Conservation (phyloP, 331 rosid genomes). For the Dryas integrifolia region DNA sequence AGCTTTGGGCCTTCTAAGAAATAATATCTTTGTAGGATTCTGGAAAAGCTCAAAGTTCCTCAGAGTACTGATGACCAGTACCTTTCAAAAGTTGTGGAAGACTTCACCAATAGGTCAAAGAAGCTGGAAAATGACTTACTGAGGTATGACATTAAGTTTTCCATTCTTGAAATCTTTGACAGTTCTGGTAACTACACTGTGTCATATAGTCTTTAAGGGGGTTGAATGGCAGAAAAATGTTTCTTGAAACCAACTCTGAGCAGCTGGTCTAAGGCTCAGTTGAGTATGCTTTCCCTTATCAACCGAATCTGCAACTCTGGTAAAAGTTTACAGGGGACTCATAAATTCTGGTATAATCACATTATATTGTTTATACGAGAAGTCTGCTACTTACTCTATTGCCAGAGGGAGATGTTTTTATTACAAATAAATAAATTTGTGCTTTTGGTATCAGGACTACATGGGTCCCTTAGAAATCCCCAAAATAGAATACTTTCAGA, state of each 20-base stretch:
- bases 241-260: background rate
- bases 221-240: background rate
- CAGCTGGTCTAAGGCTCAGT: background rate
- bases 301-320: background rate
- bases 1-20: background rate
- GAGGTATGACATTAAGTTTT: constrained; percentile 30
- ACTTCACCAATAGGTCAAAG: constrained; percentile 29
- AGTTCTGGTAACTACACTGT: background rate
- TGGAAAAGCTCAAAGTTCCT: constrained; percentile 30
- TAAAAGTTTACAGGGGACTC: constrained; percentile 7
- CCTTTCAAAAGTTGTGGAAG: constrained; percentile 35
- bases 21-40: constrained; percentile 30
- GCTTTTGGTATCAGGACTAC: background rate
- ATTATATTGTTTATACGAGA: background rate
- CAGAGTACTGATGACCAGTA: constrained; percentile 22
- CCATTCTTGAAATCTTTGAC: background rate
- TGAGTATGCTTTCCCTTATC: background rate
- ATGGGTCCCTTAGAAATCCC: background rate
- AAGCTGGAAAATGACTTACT: constrained; percentile 44
- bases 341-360: background rate
- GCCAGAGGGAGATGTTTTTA: background rate
- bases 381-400: background rate
- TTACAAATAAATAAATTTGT: background rate
- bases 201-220: background rate
- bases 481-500: background rate